phyloP scores from a whole-genome alignment of 495 filamentous ascomycete species.

The Cercophora newfieldiana region DNA sequence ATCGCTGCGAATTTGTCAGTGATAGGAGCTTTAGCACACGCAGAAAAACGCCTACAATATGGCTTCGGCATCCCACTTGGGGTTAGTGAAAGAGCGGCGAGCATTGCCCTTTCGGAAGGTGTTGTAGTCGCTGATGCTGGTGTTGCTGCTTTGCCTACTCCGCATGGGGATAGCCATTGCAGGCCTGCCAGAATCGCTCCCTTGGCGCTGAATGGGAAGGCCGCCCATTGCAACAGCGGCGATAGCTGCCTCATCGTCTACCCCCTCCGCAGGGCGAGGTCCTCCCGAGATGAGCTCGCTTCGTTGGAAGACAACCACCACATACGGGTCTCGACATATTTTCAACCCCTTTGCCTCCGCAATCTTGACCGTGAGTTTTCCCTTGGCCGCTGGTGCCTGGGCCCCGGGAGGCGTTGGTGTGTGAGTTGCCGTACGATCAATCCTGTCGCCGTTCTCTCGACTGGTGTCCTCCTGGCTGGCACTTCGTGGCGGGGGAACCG shows the following conservation, averaged over 20 bases:
- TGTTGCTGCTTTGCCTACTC: constrained; percentile 92
- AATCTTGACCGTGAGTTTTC: constrained; percentile 87
- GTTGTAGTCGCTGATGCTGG: constrained; percentile 70
- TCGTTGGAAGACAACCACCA: constrained; percentile 94
- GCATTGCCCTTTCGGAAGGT: constrained; percentile 60
- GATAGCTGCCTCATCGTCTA: constrained; percentile 47
- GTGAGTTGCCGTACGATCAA: constrained; percentile 40
- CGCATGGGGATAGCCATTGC: constrained; percentile 92
- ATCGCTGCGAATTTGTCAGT: constrained; percentile 64
- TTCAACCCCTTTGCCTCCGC: constrained; percentile 77
- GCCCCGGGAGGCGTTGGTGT: constrained; percentile 50
- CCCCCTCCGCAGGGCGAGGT: constrained; percentile 54
- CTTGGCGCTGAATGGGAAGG: constrained; percentile 63
- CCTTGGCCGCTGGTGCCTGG: constrained; percentile 74
- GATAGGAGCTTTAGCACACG: neutral
- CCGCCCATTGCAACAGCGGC: constrained; percentile 52
- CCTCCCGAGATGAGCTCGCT: constrained; percentile 93
- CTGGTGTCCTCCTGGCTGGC: constrained; percentile 43
- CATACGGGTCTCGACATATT: constrained; percentile 84
- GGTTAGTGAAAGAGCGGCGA: constrained; percentile 72
- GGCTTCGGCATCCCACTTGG: constrained; percentile 94
- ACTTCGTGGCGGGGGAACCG: constrained; percentile 37
- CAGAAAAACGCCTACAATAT: constrained; percentile 68
- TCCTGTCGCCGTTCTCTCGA: constrained; percentile 35
- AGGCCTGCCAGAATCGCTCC: constrained; percentile 71